A percentile compares a stretch with the other conserved stretches of the same genome.
Conservation (phyloP, 176 grass and related monocot genomes). For the Ensete glaucum region DNA sequence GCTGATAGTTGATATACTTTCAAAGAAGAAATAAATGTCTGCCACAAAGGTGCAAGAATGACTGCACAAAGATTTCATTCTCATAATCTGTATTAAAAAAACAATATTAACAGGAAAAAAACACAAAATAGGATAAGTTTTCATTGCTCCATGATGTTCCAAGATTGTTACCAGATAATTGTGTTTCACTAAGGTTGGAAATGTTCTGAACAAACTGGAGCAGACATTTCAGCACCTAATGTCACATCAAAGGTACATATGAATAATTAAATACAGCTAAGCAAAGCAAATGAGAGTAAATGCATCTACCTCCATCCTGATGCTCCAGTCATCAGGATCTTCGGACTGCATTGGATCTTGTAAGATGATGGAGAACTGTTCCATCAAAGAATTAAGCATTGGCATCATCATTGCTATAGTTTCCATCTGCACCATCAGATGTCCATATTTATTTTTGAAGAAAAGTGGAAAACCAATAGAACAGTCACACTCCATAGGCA, state of each 20-base stretch:
- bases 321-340: constrained; percentile 93
- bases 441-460: constrained; percentile 12
- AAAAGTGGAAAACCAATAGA: neutral
- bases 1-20: constrained; percentile 69
- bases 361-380: constrained; percentile 66
- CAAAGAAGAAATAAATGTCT: constrained; percentile 74
- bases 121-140: neutral
- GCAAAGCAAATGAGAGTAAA: neutral
- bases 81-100: neutral
- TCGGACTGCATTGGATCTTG: constrained; percentile 60
- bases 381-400: constrained; percentile 69
- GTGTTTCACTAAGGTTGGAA: constrained; percentile 54
- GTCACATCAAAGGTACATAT: constrained; percentile 28
- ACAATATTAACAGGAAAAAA: constrained; percentile 3
- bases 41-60: constrained; percentile 75
- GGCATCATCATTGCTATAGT: constrained; percentile 61
- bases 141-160: neutral
- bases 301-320: constrained; percentile 86
- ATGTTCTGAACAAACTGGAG: constrained; percentile 93
- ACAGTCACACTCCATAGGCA: neutral
- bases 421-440: constrained; percentile 53
- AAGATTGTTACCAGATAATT: constrained; percentile 49
- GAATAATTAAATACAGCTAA: constrained; percentile 1
- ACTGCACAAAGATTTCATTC: constrained; percentile 33
- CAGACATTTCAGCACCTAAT: constrained; percentile 95